Base-by-base conservation (phyloP, 306 rosid species). In the Mimosa pudica region DNA sequence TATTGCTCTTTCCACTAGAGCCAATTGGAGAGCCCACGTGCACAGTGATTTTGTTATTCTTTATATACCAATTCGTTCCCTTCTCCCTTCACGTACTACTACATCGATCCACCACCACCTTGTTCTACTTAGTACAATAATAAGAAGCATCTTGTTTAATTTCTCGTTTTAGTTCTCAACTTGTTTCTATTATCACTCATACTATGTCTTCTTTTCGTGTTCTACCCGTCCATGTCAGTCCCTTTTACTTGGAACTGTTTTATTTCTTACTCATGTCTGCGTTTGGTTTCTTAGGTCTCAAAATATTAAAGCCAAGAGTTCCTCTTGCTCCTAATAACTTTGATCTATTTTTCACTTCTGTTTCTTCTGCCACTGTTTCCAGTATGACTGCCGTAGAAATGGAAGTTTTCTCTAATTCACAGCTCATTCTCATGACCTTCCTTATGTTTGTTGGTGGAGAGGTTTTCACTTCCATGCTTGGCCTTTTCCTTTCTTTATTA, bases 391-490 rank as follows among this genome's bases (percentile, higher is more conserved):
- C 86, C 0, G 24, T 91, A 0, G 95, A 94, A 83, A 92, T 91
- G 93, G 93, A 70, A 68, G n/a, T 76, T 47, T 84, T 89, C 67
- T 86, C 91, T 30, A 84, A 87, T 49, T 32, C 78, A 55, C 93
- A 89, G 33, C 94, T 90, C 52, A 5, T 84, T 48, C 82, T 87
- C 47, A 57, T 90, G 51, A 86, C 89, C 47, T 52, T 83, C 33
- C 77, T 90, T 66, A 94, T 94, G 97, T 78, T 92, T 0, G 3
- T 77, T 0, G 97, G 97, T 10, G 92, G 97, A 0, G 97, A 94
- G 64, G 85, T 86, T 64, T 89, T 91, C 45, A 84, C 82, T 81
- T 94, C 98, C 79, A 12, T 86, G 80, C 80, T 88, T 1, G 85
- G 74, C 17, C 88, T 92, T 69, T 48, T 78, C 5, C 10, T 89